phyloP scores from a whole-genome alignment of 306 rosid species.

The Ormosia semicastrata region DNA sequence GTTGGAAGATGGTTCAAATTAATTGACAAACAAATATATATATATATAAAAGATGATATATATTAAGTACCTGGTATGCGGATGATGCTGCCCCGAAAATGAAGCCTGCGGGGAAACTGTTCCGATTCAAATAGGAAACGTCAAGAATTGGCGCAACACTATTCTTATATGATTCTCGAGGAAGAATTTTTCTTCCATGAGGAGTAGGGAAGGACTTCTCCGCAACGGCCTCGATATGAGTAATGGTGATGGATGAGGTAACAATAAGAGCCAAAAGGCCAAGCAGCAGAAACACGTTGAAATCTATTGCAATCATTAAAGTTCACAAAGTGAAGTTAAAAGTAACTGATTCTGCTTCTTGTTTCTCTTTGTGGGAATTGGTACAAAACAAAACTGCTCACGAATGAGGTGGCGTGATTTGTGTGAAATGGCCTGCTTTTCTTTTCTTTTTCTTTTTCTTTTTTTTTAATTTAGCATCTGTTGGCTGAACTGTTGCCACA shows the following conservation, averaged over 20 bases:
- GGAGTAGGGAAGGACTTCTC: background rate
- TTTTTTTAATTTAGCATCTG: too few relatives aligned
- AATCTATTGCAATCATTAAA: background rate
- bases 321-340: background rate
- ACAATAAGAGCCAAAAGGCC: background rate
- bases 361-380: too few relatives aligned
- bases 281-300: background rate
- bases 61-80: slow-evolving; percentile 20
- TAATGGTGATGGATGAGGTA: background rate
- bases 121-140: slow-evolving; percentile 34
- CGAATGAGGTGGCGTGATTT: too few relatives aligned
- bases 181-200: background rate
- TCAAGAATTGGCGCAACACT: background rate
- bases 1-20: background rate
- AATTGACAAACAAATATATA: background rate
- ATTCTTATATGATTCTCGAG: background rate
- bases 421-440: too few relatives aligned
- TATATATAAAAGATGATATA: background rate
- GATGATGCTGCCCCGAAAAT: slow-evolving; percentile 36
- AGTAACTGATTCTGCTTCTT: background rate
- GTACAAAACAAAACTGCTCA: too few relatives aligned
- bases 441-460: too few relatives aligned
- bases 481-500: too few relatives aligned
- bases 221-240: background rate
- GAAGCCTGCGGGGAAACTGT: slow-evolving; percentile 32